Percentiles rank a stretch among this genome's conserved stretches.
These are phyloP conservation scores for Sideroxylon spinosum DNA, from an alignment of 179 eudicot genomes.

Conservation along the genomic window DNA sequence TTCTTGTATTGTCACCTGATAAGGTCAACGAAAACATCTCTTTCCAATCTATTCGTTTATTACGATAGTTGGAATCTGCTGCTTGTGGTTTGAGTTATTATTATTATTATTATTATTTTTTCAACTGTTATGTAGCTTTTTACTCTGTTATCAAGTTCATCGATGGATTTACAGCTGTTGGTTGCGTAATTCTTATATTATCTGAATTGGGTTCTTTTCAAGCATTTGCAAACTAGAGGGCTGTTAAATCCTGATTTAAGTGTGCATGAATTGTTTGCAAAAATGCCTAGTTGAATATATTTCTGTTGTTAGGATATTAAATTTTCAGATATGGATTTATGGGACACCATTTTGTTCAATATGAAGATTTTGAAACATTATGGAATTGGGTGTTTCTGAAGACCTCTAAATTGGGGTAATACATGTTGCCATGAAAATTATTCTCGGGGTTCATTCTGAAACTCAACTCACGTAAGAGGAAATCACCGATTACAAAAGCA, in stretches of 20 bases:
- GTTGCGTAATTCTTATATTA: neutral
- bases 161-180: neutral
- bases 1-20: too few species aligned
- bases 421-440: neutral
- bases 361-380: neutral
- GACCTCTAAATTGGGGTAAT: too few species aligned
- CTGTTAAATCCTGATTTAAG: neutral
- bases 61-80: too few species aligned
- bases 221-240: neutral
- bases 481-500: too few species aligned
- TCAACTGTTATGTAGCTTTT: too few species aligned
- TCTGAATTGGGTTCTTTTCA: neutral
- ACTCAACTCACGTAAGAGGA: too few species aligned
- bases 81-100: too few species aligned
- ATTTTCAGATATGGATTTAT: neutral
- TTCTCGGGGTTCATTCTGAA: too few species aligned
- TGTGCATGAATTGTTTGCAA: conserved; percentile 1
- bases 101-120: too few species aligned
- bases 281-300: neutral
- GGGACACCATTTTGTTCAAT: neutral
- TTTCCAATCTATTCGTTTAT: too few species aligned
- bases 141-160: neutral
- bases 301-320: neutral
- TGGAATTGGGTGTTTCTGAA: neutral
- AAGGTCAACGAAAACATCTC: too few species aligned